These are phyloP conservation scores for Triticum monococcum DNA, from an alignment of 176 grass and related monocot species.

Conservation along the genomic window DNA sequence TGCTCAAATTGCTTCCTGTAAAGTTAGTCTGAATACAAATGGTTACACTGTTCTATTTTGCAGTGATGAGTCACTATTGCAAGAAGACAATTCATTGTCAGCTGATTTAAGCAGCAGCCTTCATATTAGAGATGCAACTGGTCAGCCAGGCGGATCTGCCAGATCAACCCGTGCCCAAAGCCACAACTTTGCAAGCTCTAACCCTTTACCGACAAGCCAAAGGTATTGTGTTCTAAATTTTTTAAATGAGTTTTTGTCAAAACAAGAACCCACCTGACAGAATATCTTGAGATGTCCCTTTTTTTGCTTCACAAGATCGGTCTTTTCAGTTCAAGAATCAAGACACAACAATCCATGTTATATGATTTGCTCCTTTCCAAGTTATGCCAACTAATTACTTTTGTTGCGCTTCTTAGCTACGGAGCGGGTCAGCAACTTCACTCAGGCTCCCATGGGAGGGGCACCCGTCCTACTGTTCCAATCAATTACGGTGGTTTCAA, in stretches of 20 bases:
- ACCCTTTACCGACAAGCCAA: slow-evolving; percentile 56
- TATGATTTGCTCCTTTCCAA: background rate
- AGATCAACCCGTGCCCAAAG: slow-evolving; percentile 54
- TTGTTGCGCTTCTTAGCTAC: slow-evolving; percentile 26
- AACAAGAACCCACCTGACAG: background rate
- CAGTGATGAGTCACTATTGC: slow-evolving; percentile 88
- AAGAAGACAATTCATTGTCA: slow-evolving; percentile 77
- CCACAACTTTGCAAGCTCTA: slow-evolving; percentile 45
- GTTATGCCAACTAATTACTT: background rate
- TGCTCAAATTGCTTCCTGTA: slow-evolving; percentile 26
- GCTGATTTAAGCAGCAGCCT: slow-evolving; percentile 59
- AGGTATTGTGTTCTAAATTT: slow-evolving; percentile 45
- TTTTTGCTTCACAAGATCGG: background rate
- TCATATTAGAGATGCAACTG: slow-evolving; percentile 40
- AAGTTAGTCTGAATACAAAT: slow-evolving; percentile 10
- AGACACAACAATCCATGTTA: background rate
- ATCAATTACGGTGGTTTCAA: slow-evolving; percentile 42
- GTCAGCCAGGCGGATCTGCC: slow-evolving; percentile 30
- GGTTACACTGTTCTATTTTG: slow-evolving; percentile 19
- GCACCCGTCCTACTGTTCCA: slow-evolving; percentile 32
- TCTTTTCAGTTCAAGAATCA: background rate
- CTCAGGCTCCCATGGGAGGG: slow-evolving; percentile 27
- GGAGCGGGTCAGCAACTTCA: slow-evolving; percentile 43
- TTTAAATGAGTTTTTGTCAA: background rate
- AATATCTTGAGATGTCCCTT: background rate